Evolutionary conservation across 2,329 filamentous ascomycete genomes (phyloP).

Genomic region (Arthroderma sp.): DNA sequence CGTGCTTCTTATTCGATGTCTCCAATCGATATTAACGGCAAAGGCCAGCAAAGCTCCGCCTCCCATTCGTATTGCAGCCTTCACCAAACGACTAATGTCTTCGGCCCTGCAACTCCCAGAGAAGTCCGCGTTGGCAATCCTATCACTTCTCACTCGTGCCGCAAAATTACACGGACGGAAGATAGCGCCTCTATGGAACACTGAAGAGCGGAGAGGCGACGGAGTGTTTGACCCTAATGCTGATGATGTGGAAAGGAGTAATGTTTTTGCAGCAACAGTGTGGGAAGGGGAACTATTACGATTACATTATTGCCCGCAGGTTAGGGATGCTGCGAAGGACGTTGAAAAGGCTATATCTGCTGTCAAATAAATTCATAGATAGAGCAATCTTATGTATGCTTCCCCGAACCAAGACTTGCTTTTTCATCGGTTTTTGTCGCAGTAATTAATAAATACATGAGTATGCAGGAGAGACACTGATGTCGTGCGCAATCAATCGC

Average conservation of each 20-base stretch:
- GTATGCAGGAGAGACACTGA: no score
- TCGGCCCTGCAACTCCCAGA: conserved; percentile 76
- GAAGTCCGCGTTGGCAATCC: conserved; percentile 69
- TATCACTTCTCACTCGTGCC: conserved; percentile 66
- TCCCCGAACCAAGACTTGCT: background rate
- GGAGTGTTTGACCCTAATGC: conserved; percentile 67
- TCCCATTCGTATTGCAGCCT: conserved; percentile 75
- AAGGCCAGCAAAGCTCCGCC: conserved; percentile 62
- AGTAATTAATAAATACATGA: background rate
- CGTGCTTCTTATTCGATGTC: conserved; percentile 75
- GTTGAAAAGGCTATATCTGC: conserved; percentile 53
- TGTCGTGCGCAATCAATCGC: no score
- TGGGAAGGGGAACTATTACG: conserved; percentile 88
- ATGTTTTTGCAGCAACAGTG: conserved; percentile 77
- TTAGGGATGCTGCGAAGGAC: conserved; percentile 60
- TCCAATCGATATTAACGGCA: conserved; percentile 72
- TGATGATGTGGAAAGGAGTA: conserved; percentile 67
- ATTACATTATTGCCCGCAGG: conserved; percentile 74
- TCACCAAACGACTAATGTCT: conserved; percentile 81
- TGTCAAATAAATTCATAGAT: conserved; percentile 15
- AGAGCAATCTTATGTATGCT: background rate
- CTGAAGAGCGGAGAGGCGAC: conserved; percentile 84
- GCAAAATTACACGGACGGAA: conserved; percentile 71
- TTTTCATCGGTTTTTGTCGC: background rate
- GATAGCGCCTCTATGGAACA: conserved; percentile 79